Percentiles rank a stretch among this genome's conserved stretches.
Conservation (phyloP, 1,139 yeast genomes). For the Geotrichum histeridarum region DNA sequence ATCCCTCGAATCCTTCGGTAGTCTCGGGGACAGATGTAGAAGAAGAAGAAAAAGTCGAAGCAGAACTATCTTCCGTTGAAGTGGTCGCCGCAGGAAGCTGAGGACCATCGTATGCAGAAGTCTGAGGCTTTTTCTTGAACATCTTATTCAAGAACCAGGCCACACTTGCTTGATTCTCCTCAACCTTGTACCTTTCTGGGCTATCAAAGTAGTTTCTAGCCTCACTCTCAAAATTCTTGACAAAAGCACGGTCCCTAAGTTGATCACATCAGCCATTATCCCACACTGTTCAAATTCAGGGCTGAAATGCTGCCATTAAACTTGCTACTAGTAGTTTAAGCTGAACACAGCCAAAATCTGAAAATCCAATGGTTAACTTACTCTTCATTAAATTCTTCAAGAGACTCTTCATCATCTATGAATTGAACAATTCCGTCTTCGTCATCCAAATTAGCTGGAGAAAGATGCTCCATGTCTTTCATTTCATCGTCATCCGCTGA, state of each 20-base stretch:
- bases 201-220: slow-evolving; percentile 14
- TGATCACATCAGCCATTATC: slow-evolving; percentile 8
- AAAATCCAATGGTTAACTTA: slow-evolving; percentile 6
- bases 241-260: slow-evolving; percentile 6
- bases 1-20: too few species aligned
- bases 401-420: slow-evolving; percentile 5
- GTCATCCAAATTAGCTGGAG: background rate
- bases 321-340: slow-evolving; percentile 6
- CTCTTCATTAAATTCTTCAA: slow-evolving; percentile 7
- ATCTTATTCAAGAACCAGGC: slow-evolving; percentile 13
- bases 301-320: slow-evolving; percentile 3
- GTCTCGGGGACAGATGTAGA: background rate
- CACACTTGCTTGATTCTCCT: slow-evolving; percentile 8
- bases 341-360: slow-evolving; percentile 1
- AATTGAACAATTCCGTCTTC: background rate
- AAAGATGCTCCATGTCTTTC: slow-evolving; percentile 8
- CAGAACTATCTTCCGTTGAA: background rate
- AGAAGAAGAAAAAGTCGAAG: background rate
- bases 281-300: slow-evolving; percentile 1
- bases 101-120: background rate
- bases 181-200: slow-evolving; percentile 13
- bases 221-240: slow-evolving; percentile 10
- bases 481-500: slow-evolving; percentile 5
- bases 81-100: background rate
- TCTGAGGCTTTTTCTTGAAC: slow-evolving; percentile 3